Conservation (phyloP, 495 filamentous ascomycete species). For the Acidomyces sp. region DNA sequence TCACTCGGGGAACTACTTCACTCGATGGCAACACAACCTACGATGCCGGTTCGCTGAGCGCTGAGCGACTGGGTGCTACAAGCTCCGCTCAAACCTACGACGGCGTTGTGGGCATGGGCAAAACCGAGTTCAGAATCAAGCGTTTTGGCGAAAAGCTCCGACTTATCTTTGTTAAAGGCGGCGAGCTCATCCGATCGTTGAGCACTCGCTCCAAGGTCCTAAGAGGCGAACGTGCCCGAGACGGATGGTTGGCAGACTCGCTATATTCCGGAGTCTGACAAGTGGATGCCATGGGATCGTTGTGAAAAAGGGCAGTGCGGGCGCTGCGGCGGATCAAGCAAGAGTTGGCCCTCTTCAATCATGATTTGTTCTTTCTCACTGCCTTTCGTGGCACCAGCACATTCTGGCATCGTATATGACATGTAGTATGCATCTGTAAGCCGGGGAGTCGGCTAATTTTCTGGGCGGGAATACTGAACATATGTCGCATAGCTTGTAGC, state of each 20-base stretch:
- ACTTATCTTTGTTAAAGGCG: slow-evolving; percentile 18
- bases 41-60: slow-evolving; percentile 12
- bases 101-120: slow-evolving; percentile 24
- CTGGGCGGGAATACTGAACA: no score
- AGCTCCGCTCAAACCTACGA: slow-evolving; percentile 14
- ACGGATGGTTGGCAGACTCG: slow-evolving; percentile 16
- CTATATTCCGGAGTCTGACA: slow-evolving; percentile 20
- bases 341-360: no score
- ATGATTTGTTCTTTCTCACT: no score
- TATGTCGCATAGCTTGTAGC: no score
- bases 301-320: not conserved
- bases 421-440: no score
- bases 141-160: slow-evolving; percentile 24
- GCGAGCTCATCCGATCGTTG: slow-evolving; percentile 19
- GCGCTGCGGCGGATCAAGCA: no score
- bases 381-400: no score
- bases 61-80: slow-evolving; percentile 7
- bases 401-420: no score
- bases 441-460: no score
- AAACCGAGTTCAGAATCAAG: slow-evolving; percentile 23
- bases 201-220: slow-evolving; percentile 5
- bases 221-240: slow-evolving; percentile 2
- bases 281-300: no score
- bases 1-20: not conserved
- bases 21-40: slow-evolving; percentile 6